Evolutionary conservation across 441 rosid genomes (phyloP).

Genomic region (Breynia disticha): DNA sequence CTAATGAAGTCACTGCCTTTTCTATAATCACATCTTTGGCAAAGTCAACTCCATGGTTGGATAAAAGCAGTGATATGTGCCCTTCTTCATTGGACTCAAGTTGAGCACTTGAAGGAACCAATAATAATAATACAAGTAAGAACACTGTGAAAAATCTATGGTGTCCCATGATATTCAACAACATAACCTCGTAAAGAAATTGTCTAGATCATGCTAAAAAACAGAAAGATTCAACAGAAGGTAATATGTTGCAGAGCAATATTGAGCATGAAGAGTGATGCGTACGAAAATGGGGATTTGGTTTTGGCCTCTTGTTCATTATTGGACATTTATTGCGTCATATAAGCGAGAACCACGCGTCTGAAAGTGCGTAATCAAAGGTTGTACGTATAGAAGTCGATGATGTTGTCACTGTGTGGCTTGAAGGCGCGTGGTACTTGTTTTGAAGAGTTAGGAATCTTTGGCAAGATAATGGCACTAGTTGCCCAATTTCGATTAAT

Average conservation of each 20-base stretch:
- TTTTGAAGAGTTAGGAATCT: slow-evolving; percentile 1
- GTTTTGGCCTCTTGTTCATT: slow-evolving; percentile 17
- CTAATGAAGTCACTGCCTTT: slow-evolving; percentile 40
- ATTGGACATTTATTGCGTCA: background rate
- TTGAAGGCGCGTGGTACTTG: background rate
- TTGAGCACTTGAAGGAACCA: slow-evolving; percentile 27
- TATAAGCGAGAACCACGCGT: slow-evolving; percentile 6
- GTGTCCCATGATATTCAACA: slow-evolving; percentile 15
- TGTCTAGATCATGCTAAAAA: slow-evolving; percentile 5
- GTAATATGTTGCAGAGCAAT: too few relatives aligned
- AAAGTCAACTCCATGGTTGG: slow-evolving; percentile 54
- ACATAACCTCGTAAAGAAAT: slow-evolving; percentile 21
- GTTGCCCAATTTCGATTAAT: too few relatives aligned
- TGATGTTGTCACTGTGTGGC: background rate
- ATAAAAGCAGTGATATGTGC: slow-evolving; percentile 34
- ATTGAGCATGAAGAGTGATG: background rate
- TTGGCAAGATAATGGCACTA: background rate
- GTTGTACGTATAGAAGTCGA: background rate
- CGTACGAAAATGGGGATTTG: background rate
- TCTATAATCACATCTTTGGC: slow-evolving; percentile 43
- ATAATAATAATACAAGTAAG: slow-evolving; percentile 16
- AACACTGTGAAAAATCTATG: slow-evolving; percentile 18
- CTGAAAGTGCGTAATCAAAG: background rate
- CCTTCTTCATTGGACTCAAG: slow-evolving; percentile 34
- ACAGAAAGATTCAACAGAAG: too few relatives aligned